These are phyloP conservation scores for Russula vinacea DNA, from an alignment of 768 basidiomycete species.

Conservation along the genomic window DNA sequence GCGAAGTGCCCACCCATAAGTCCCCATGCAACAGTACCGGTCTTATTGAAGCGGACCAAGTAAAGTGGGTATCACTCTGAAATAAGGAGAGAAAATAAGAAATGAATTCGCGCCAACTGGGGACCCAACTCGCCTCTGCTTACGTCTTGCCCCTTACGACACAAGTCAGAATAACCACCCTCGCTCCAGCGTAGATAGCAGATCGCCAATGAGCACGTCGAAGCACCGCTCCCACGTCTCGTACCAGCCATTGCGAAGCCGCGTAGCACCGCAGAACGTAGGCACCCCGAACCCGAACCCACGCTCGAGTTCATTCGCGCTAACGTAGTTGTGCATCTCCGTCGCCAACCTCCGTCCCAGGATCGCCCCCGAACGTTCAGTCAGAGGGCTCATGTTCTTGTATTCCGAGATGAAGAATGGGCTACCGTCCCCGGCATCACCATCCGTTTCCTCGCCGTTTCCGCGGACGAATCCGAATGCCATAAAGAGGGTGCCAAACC, in stretches of 20 bases:
- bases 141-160: constrained; percentile 51
- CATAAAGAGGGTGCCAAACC: constrained; percentile 60
- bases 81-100: not conserved
- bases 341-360: constrained; percentile 62
- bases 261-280: constrained; percentile 73
- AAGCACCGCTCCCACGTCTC: constrained; percentile 70
- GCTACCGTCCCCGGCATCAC: constrained; percentile 34
- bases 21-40: constrained; percentile 79
- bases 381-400: constrained; percentile 54
- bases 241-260: constrained; percentile 70
- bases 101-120: not conserved
- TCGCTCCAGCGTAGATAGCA: constrained; percentile 48
- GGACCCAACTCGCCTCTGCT: constrained; percentile 38
- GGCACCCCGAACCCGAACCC: constrained; percentile 61
- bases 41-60: constrained; percentile 54
- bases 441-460: constrained; percentile 33
- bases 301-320: constrained; percentile 47
- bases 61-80: constrained; percentile 53
- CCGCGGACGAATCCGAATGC: constrained; percentile 43
- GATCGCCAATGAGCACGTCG: constrained; percentile 54
- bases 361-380: constrained; percentile 43
- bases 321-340: constrained; percentile 59
- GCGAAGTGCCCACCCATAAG: constrained; percentile 57
- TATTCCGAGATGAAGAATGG: constrained; percentile 77
- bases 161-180: constrained; percentile 46